Base-by-base conservation (phyloP, 163 green algal species). In the Chlorella variabilis region DNA sequence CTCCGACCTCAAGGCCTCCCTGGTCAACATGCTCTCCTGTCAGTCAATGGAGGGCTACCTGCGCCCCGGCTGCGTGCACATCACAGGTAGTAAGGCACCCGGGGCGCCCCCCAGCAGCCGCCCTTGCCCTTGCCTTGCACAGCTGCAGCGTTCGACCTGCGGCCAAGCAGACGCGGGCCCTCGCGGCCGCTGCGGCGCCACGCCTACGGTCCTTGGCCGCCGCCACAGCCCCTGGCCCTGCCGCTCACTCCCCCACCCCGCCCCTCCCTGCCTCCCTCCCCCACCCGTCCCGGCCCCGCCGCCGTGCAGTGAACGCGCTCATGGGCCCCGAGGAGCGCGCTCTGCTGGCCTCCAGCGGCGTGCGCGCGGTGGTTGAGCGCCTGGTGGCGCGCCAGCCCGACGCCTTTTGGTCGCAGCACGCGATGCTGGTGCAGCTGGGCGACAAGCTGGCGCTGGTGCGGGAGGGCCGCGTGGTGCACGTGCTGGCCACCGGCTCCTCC, bases 11-110 rank as follows among this genome's bases (percentile, higher is more conserved):
- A 89, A 88, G 76, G 42, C 77, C 49, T 65, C 39, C 23, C 58
- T 87, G 25, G 51, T 75, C 51, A 79, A 81, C 70, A 82, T 87
- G 69, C 48, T 86, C 27, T 59, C 36, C n/a, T 80, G 56, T 58
- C 80, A 90, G 48, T 77, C 66, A 11, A 79, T 92, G 59, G 83
- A 91, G 33, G 86, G 86, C 25, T 91, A 89, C 77, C 90, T 91
- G 73, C 76, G 80, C 29, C 88, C 88, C 4, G 88, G 88, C 27
- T 91, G 86, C 76, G 76, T 82, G 42, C 76, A 82, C 76, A 33
- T 82, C 62, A 82, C 76, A 0, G 71, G 71, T 79, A 54, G 45
- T 15, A 54, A 54, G 45, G 11, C 45, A n/a, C n/a, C n/a, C n/a
- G n/a, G n/a, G n/a, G n/a, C n/a, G 45, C 11, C 45, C 45, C 45